Evolutionary conservation across 495 filamentous ascomycete species (phyloP).

Genomic region (Cenococcum geophilum): DNA sequence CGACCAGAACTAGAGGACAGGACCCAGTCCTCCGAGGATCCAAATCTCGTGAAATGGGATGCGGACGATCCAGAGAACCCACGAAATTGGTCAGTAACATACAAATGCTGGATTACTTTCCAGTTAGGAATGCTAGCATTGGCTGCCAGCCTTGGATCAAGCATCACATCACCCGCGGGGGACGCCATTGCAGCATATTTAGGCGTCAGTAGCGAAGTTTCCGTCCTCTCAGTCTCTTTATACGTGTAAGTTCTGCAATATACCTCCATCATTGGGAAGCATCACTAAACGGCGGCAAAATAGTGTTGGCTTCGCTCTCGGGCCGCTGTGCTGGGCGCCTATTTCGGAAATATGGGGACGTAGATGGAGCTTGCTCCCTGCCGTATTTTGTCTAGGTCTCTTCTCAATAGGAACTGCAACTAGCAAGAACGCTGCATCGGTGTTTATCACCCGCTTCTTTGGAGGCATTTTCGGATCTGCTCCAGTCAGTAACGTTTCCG

Average conservation of each 20-base stretch:
- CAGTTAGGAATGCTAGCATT: slow-evolving; percentile 48
- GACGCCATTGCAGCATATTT: slow-evolving; percentile 38
- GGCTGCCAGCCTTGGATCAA: slow-evolving; percentile 45
- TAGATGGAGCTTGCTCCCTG: slow-evolving; percentile 42
- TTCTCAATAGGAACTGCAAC: slow-evolving; percentile 44
- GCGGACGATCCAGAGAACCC: slow-evolving; percentile 37
- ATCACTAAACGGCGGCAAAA: neutral
- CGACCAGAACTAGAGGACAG: too few species aligned
- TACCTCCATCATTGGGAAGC: neutral
- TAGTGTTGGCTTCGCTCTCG: slow-evolving; percentile 30
- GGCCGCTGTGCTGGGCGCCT: slow-evolving; percentile 39
- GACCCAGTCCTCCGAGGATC: neutral
- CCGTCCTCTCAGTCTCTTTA: slow-evolving; percentile 25
- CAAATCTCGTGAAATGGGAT: neutral
- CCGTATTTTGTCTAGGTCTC: slow-evolving; percentile 42
- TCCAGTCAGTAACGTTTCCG: slow-evolving; percentile 41
- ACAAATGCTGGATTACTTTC: slow-evolving; percentile 48
- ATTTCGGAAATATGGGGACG: slow-evolving; percentile 45
- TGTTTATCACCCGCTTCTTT: slow-evolving; percentile 38
- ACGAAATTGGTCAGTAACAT: slow-evolving; percentile 41
- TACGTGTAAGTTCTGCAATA: slow-evolving; percentile 8
- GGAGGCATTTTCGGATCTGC: slow-evolving; percentile 38
- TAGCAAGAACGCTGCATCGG: slow-evolving; percentile 34
- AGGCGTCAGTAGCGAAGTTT: slow-evolving; percentile 38
- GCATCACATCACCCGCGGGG: slow-evolving; percentile 47